Conservation (phyloP, 176 grass and related monocot genomes). For the Carex myosuroides region DNA sequence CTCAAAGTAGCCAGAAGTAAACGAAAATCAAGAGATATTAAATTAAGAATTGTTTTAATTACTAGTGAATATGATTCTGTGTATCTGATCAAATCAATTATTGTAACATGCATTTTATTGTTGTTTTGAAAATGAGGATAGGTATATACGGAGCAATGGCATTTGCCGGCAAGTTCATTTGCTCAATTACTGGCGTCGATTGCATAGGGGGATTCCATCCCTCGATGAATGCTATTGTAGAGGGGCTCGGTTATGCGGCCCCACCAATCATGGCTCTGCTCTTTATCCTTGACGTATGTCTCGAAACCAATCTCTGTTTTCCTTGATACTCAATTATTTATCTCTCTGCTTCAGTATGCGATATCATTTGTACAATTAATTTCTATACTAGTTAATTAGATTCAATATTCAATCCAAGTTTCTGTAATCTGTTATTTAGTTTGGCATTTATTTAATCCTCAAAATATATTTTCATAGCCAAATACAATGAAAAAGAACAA, state of each 20-base stretch:
- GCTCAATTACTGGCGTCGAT: constrained; percentile 67
- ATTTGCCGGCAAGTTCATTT: constrained; percentile 72
- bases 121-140: constrained; percentile 14
- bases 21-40: background rate
- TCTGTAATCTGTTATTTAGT: background rate
- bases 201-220: constrained; percentile 61
- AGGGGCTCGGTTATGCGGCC: constrained; percentile 83
- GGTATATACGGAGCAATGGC: constrained; percentile 89
- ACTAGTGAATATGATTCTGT: background rate
- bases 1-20: background rate
- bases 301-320: background rate
- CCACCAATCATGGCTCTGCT: constrained; percentile 90
- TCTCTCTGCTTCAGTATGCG: background rate
- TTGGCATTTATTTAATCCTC: background rate
- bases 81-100: background rate
- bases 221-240: constrained; percentile 59
- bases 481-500: background rate
- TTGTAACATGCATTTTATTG: background rate
- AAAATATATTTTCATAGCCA: background rate
- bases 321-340: background rate
- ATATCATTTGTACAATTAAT: background rate
- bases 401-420: background rate
- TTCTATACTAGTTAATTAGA: background rate
- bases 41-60: background rate
- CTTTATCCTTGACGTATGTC: constrained; percentile 83